Percentiles rank a stretch among this genome's conserved stretches.
phyloP scores from a whole-genome alignment of 139 green algal genomes.

The Micractinium conductrix region DNA sequence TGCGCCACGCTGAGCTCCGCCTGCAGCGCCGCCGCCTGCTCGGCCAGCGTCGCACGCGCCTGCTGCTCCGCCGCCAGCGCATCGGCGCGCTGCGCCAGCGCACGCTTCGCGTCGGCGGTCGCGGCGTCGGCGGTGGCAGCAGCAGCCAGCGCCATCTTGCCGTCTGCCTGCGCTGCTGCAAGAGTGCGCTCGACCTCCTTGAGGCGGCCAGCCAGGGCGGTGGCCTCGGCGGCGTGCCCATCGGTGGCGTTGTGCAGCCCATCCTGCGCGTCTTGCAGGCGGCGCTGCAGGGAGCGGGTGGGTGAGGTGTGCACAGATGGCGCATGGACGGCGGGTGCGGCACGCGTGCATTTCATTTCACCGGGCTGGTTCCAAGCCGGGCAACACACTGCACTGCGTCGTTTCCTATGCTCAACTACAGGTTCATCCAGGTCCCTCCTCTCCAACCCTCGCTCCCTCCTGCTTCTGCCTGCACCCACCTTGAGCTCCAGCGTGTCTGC shows the following conservation, averaged over 20 bases:
- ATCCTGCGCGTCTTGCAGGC: slow-evolving; percentile 21
- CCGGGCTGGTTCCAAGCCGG: no score
- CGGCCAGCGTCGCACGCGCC: neutral
- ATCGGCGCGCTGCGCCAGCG: no score
- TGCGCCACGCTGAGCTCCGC: neutral
- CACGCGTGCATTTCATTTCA: no score
- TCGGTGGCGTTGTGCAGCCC: neutral
- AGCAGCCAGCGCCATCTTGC: neutral
- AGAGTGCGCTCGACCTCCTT: neutral
- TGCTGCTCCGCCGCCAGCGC: no score
- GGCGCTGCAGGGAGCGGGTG: slow-evolving; percentile 12
- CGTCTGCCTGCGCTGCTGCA: neutral
- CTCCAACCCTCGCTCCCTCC: no score
- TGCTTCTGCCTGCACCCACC: neutral
- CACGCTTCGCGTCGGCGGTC: no score
- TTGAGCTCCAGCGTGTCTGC: slow-evolving; percentile 26
- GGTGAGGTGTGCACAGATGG: neutral
- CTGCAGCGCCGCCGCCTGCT: neutral
- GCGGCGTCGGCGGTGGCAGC: neutral
- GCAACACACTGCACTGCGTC: no score
- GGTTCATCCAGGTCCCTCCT: no score
- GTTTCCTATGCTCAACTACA: no score
- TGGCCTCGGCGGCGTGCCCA: neutral
- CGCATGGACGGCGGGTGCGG: no score
- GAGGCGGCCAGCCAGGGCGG: neutral